phyloP scores from a whole-genome alignment of 148 eudicot genomes.

The Cornus suecica region DNA sequence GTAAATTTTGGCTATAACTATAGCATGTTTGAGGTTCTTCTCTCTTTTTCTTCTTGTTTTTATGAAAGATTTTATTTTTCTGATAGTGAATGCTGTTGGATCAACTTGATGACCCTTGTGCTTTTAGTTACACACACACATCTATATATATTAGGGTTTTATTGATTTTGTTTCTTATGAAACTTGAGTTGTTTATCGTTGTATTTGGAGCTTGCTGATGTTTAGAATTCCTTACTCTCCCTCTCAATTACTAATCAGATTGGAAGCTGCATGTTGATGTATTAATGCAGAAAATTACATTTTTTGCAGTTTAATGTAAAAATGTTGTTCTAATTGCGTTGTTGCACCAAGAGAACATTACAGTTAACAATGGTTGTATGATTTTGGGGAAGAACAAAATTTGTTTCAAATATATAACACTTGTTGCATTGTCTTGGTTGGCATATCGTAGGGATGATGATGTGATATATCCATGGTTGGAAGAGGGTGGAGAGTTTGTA shows the following conservation, averaged over 20 bases:
- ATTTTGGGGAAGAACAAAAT: not conserved
- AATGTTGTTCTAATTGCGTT: not conserved
- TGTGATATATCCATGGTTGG: not conserved
- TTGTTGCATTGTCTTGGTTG: not conserved
- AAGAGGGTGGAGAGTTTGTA: too few relatives aligned
- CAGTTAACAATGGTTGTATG: too few relatives aligned
- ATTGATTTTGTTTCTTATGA: not conserved
- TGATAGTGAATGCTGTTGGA: conserved; percentile 26
- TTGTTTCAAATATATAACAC: not conserved
- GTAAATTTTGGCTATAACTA: conserved; percentile 21
- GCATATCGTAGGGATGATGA: not conserved
- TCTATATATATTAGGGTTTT: conserved; percentile 5
- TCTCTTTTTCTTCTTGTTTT: not conserved
- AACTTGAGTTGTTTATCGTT: not conserved
- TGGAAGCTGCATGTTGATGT: not conserved
- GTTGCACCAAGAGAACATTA: not conserved
- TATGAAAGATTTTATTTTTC: conserved; percentile 20
- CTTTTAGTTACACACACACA: conserved; percentile 5
- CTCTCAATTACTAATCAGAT: not conserved
- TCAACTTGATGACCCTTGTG: conserved; percentile 10
- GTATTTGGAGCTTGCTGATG: not conserved
- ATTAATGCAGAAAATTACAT: too few relatives aligned
- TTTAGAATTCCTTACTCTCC: not conserved
- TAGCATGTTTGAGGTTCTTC: not conserved
- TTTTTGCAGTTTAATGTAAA: not conserved